These are phyloP conservation scores for Tolypocladium sp. DNA, from an alignment of 2,329 filamentous ascomycete species.

Conservation along the genomic window DNA sequence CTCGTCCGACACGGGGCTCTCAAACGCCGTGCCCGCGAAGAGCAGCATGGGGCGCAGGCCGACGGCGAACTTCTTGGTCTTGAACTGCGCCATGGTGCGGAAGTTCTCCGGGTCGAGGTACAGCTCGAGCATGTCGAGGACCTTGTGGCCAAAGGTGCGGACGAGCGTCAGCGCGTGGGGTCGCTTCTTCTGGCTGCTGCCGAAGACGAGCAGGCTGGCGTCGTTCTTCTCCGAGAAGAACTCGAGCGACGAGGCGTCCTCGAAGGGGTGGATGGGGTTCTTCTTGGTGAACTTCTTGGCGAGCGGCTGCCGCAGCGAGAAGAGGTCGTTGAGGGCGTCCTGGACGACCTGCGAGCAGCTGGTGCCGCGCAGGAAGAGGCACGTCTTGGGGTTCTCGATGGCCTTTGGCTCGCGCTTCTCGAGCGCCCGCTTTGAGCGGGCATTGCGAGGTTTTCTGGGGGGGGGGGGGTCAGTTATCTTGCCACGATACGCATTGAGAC, in stretches of 20 bases:
- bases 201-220: conserved; percentile 75
- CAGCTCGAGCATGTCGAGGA: conserved; percentile 92
- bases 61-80: conserved; percentile 63
- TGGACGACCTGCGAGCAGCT: conserved; percentile 75
- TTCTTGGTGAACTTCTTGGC: conserved; percentile 94
- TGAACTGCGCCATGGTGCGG: conserved; percentile 65
- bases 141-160: conserved; percentile 75
- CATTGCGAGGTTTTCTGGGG: conserved; percentile 52
- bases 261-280: conserved; percentile 91
- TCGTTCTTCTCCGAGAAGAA: conserved; percentile 98
- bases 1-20: conserved; percentile 67
- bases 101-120: conserved; percentile 68
- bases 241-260: conserved; percentile 77
- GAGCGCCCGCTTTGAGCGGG: conserved; percentile 88
- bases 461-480: not conserved
- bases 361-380: conserved; percentile 82
- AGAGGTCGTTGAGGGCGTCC: conserved; percentile 76
- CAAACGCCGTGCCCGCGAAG: conserved; percentile 85
- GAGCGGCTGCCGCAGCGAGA: conserved; percentile 74
- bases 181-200: conserved; percentile 85
- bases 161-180: conserved; percentile 79
- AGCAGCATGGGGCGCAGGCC: conserved; percentile 83
- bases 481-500: not conserved
- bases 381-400: conserved; percentile 81
- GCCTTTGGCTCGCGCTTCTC: conserved; percentile 87